phyloP scores from a whole-genome alignment of 768 basidiomycete genomes.

The Clitopilus passeckerianus region DNA sequence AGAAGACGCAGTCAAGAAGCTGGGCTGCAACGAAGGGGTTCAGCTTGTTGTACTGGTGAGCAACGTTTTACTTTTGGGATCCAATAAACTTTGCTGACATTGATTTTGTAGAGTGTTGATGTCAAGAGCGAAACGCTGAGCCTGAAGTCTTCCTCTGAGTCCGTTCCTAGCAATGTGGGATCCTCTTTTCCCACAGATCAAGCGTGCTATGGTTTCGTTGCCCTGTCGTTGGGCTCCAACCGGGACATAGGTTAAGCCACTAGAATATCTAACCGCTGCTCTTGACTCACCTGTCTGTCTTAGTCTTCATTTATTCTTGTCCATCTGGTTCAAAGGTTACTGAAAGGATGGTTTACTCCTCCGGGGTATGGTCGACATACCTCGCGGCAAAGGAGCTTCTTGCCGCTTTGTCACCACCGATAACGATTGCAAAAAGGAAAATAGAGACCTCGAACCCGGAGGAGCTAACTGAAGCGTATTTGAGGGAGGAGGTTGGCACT shows the following conservation, averaged over 20 bases:
- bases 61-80: constrained; percentile 1
- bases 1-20: constrained; percentile 55
- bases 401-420: constrained; percentile 33
- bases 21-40: constrained; percentile 43
- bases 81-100: background rate
- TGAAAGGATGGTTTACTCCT: constrained; percentile 86
- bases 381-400: constrained; percentile 50
- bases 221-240: constrained; percentile 46
- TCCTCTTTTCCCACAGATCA: constrained; percentile 48
- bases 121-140: constrained; percentile 54
- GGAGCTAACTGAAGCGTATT: constrained; percentile 62
- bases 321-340: constrained; percentile 79
- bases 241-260: constrained; percentile 55
- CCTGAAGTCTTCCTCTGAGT: constrained; percentile 34
- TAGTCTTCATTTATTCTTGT: constrained; percentile 92
- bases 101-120: constrained; percentile 56
- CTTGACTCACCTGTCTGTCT: background rate
- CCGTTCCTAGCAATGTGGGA: constrained; percentile 38
- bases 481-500: constrained; percentile 52
- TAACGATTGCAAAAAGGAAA: constrained; percentile 48
- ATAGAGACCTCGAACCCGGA: constrained; percentile 79
- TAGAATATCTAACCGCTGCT: background rate
- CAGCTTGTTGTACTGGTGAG: constrained; percentile 66
- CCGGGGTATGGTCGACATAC: constrained; percentile 54
- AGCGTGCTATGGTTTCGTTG: constrained; percentile 67